Base-by-base conservation (phyloP, 495 filamentous ascomycete species). In the Rhypophila decipiens region DNA sequence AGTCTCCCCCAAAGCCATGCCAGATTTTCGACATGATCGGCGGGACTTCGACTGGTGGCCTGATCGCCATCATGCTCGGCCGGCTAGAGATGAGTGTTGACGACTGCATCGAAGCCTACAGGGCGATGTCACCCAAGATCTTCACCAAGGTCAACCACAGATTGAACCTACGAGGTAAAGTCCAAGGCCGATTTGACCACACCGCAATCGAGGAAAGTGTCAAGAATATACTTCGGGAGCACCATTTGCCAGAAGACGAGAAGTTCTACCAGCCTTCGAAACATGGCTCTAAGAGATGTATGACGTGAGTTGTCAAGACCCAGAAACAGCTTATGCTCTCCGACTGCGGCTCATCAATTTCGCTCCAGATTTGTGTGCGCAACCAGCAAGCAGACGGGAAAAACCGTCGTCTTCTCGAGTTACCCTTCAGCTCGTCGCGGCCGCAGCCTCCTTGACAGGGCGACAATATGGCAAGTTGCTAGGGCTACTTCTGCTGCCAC, bases 391-490 rank as follows among this genome's bases (percentile, higher is more conserved):
- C 36, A 39, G 18, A 39, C 36, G 5, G 11, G 12, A 7, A 19
- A 39, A 10, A 39, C 18, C 18, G 36, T 39, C 5, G 18, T 39
- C 11, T 39, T 39, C 36, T 39, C 36, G 9, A 39, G 18, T 39
- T 39, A 39, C 36, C 27, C 27, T 31, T 31, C 27, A 7, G 27
- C 7, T 7, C 27, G 27, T 7, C 27, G 27, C 27, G 27, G 27
- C 27, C 27, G 27, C 7, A 13, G 13, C 27, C 27, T 31, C 27
- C 27, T 31, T 7, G 27, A 31, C 27, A 31, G 13, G 36, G 18
- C 44, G 1, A 57, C 65, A 8, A 70, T 77, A 8, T 79, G 70
- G 71, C 59, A 78, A 51, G 75, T 70, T 8, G 64, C 58, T 35
- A 55, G 61, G 20, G 74, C 74, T 1, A 71, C 66, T 5, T 72